These are phyloP conservation scores for Albophoma yamanashiensis DNA, from an alignment of 2,329 filamentous ascomycete genomes.

Conservation along the genomic window DNA sequence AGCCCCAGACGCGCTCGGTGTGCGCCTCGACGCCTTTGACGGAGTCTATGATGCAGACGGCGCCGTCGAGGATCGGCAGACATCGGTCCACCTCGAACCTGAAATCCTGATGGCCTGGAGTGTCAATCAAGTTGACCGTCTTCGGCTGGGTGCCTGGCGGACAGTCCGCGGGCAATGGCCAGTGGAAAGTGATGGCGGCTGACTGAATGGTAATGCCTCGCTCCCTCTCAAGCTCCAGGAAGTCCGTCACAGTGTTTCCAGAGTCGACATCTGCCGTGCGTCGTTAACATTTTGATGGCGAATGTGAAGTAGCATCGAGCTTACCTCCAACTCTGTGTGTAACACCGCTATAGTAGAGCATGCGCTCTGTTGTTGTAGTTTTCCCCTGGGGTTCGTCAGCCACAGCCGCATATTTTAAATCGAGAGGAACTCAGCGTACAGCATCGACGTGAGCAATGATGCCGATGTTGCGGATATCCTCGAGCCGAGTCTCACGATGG, in stretches of 20 bases:
- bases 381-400: conserved; percentile 51
- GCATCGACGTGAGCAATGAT: conserved; percentile 99
- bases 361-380: conserved; percentile 96
- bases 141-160: conserved; percentile 37
- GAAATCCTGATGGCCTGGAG: conserved; percentile 93
- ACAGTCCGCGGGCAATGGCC: conserved; percentile 54
- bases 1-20: conserved; percentile 91
- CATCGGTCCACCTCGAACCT: conserved; percentile 93
- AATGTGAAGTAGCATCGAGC: conserved; percentile 10
- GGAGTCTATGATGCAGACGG: conserved; percentile 85
- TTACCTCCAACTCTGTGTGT: conserved; percentile 70
- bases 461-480: conserved; percentile 80
- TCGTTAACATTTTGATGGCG: background rate
- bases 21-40: conserved; percentile 94
- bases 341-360: conserved; percentile 93
- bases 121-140: conserved; percentile 88
- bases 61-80: conserved; percentile 76
- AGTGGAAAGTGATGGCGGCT: conserved; percentile 88
- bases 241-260: conserved; percentile 95
- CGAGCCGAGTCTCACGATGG: conserved; percentile 15
- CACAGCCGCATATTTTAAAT: background rate
- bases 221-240: conserved; percentile 82
- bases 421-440: conserved; percentile 25
- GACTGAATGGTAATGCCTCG: conserved; percentile 97
- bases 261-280: conserved; percentile 67